A percentile compares a stretch with the other conserved stretches of the same genome.
phyloP scores from a whole-genome alignment of 345 rosid genomes.

The Excoecaria cochinchinensis region DNA sequence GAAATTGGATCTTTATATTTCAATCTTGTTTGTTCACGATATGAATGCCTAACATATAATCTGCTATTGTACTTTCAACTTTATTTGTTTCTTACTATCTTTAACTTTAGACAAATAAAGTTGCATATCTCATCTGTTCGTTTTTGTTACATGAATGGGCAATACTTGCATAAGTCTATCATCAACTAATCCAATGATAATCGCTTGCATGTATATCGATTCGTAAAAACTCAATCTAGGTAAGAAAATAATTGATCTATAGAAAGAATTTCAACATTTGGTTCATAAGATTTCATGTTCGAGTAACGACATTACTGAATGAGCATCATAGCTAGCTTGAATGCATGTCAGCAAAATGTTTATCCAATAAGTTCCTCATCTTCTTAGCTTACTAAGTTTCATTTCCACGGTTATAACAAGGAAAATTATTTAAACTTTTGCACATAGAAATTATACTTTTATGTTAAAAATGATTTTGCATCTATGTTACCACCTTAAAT shows the following conservation, averaged over 20 bases:
- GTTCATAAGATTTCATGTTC: neutral
- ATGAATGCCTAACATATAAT: neutral
- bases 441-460: neutral
- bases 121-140: neutral
- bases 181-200: too few species aligned
- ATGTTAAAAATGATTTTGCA: neutral
- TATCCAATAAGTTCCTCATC: too few species aligned
- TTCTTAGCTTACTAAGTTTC: neutral
- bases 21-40: neutral
- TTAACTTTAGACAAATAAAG: neutral
- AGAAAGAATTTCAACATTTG: neutral
- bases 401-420: neutral
- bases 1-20: conserved; percentile 5
- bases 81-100: neutral
- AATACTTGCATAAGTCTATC: too few species aligned
- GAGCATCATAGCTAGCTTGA: too few species aligned
- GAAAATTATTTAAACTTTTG: neutral
- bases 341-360: too few species aligned
- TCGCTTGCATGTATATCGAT: too few species aligned
- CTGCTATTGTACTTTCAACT: neutral
- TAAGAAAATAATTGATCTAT: neutral
- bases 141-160: too few species aligned
- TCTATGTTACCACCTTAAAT: neutral
- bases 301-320: too few species aligned
- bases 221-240: too few species aligned